These are phyloP conservation scores for Skeletonema costatum DNA, from an alignment of 108 stramenopile genomes.

Conservation along the genomic window DNA sequence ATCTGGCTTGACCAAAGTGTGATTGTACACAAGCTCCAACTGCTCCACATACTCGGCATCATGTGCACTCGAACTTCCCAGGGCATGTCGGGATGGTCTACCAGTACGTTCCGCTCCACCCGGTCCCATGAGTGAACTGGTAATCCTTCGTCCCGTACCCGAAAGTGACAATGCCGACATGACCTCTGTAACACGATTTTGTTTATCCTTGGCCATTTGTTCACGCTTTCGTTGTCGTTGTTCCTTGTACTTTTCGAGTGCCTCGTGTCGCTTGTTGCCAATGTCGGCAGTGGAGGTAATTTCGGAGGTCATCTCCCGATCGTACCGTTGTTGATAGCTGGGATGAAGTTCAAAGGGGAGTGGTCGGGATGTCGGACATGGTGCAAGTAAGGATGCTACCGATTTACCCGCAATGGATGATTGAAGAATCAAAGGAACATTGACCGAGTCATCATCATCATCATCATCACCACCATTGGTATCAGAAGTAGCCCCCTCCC, in stretches of 20 bases:
- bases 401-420: slow-evolving; percentile 80
- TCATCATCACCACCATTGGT: slow-evolving; percentile 57
- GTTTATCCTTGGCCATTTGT: slow-evolving; percentile 89
- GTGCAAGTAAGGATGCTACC: slow-evolving; percentile 60
- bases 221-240: slow-evolving; percentile 74
- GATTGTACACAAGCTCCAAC: slow-evolving; percentile 82
- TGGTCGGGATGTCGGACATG: slow-evolving; percentile 70
- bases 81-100: slow-evolving; percentile 59
- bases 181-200: slow-evolving; percentile 81
- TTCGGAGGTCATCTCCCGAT: slow-evolving; percentile 48
- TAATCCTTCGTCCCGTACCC: slow-evolving; percentile 86
- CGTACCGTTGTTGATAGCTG: slow-evolving; percentile 68
- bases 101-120: slow-evolving; percentile 91
- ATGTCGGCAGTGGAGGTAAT: slow-evolving; percentile 64
- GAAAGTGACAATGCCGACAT: slow-evolving; percentile 65
- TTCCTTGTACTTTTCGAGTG: slow-evolving; percentile 69
- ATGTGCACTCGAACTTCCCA: slow-evolving; percentile 58
- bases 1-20: slow-evolving; percentile 65
- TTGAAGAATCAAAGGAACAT: slow-evolving; percentile 78
- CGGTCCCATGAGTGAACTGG: slow-evolving; percentile 86
- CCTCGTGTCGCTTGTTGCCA: slow-evolving; percentile 45
- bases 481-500: slow-evolving; percentile 55
- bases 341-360: slow-evolving; percentile 60
- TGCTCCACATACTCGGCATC: slow-evolving; percentile 88
- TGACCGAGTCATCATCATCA: slow-evolving; percentile 34